A percentile compares a stretch with the other conserved stretches of the same genome.
Conservation (phyloP, 768 basidiomycete genomes). For the Epithele typhae region DNA sequence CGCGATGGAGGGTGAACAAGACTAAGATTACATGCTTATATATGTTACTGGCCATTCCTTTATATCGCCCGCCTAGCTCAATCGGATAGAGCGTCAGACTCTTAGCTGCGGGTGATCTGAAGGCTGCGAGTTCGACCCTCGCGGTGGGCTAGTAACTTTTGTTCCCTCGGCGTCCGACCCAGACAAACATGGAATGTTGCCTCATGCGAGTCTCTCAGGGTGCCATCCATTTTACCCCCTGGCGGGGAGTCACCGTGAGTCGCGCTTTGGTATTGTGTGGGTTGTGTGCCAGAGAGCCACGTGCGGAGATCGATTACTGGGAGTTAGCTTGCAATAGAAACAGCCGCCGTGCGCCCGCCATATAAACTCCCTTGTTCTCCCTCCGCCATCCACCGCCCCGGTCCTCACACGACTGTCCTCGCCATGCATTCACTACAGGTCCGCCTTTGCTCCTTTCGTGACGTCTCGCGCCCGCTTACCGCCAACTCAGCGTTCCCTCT, state of each 20-base stretch:
- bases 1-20: constrained; percentile 7
- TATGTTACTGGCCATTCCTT: too few relatives aligned
- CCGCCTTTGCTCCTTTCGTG: neutral
- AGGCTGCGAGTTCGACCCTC: constrained; percentile 65
- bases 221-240: too few relatives aligned
- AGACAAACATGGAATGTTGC: too few relatives aligned
- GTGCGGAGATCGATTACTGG: constrained; percentile 14
- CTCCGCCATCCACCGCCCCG: constrained; percentile 7
- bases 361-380: neutral
- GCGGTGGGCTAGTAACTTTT: constrained; percentile 49
- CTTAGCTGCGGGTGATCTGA: constrained; percentile 45
- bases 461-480: neutral
- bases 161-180: too few relatives aligned
- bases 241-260: too few relatives aligned
- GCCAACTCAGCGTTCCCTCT: constrained; percentile 33
- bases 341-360: constrained; percentile 1
- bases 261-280: too few relatives aligned
- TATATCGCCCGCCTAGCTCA: constrained; percentile 8
- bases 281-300: constrained; percentile 1
- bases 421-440: constrained; percentile 50
- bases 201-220: too few relatives aligned
- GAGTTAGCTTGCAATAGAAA: constrained; percentile 7
- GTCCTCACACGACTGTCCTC: constrained; percentile 10
- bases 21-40: too few relatives aligned
- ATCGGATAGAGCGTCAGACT: constrained; percentile 50